phyloP scores from a whole-genome alignment of 2,329 filamentous ascomycete genomes.

The Fusarium ambrosium region DNA sequence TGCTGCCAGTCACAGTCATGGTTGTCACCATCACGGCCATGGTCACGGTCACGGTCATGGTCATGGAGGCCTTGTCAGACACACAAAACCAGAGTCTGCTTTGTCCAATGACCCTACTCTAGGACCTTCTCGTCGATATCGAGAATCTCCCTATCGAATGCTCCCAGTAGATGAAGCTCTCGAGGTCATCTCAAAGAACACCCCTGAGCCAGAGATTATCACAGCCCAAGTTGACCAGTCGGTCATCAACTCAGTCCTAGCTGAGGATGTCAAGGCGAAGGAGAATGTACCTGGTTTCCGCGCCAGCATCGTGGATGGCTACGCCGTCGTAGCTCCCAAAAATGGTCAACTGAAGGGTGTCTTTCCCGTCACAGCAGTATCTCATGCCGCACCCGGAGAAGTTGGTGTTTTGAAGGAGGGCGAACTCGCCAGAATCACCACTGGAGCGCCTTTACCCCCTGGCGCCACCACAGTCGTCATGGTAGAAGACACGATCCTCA shows the following conservation, averaged over 20 bases:
- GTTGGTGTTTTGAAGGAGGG: constrained; percentile 76
- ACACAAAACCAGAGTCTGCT: constrained; percentile 74
- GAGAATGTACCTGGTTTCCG: constrained; percentile 94
- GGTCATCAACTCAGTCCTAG: constrained; percentile 83
- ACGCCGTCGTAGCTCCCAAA: constrained; percentile 80
- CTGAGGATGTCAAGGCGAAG: constrained; percentile 82
- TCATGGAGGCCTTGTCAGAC: constrained; percentile 77
- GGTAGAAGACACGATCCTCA: constrained; percentile 91
- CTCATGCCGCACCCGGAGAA: constrained; percentile 83
- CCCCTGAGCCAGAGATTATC: constrained; percentile 72
- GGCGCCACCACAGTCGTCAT: constrained; percentile 92
- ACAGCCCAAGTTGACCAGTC: constrained; percentile 72
- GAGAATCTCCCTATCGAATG: constrained; percentile 94
- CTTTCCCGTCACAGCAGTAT: constrained; percentile 89
- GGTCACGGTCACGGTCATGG: constrained; percentile 68
- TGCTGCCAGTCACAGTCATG: constrained; percentile 56
- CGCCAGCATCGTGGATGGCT: constrained; percentile 97
- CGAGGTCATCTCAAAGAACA: constrained; percentile 77
- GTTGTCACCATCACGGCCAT: constrained; percentile 71
- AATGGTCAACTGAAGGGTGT: constrained; percentile 78
- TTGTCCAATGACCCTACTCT: constrained; percentile 72
- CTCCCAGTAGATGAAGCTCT: constrained; percentile 87
- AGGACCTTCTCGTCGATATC: constrained; percentile 77
- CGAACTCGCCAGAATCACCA: constrained; percentile 91
- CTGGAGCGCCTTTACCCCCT: constrained; percentile 89